phyloP scores from a whole-genome alignment of 257 asterid genomes.

The Solanum habrochaites region DNA sequence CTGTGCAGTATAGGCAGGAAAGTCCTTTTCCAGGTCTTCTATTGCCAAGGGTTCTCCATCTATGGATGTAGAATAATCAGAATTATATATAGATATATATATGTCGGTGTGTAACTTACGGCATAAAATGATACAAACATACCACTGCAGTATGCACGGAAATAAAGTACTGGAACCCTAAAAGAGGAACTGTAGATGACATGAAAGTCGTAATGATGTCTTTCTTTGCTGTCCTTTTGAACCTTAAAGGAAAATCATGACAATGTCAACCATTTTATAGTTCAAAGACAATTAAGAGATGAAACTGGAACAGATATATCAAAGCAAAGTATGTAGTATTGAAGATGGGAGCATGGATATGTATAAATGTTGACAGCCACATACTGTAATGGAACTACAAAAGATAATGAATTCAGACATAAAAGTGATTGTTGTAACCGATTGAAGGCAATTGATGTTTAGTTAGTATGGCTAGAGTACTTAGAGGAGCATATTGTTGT shows the following conservation, averaged over 20 bases:
- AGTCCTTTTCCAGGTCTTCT: slow-evolving; percentile 49
- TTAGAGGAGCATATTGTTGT: neutral
- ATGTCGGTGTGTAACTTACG: neutral
- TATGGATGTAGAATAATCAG: slow-evolving; percentile 10
- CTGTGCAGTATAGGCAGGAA: slow-evolving; percentile 37
- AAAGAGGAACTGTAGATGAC: slow-evolving; percentile 56
- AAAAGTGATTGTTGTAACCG: neutral
- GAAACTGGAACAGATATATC: neutral
- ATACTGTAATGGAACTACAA: neutral
- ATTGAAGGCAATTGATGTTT: neutral
- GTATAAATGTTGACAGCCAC: neutral
- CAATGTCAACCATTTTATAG: neutral
- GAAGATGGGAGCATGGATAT: neutral
- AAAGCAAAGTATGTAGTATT: neutral
- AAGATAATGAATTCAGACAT: neutral
- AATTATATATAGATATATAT: neutral
- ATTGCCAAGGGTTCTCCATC: slow-evolving; percentile 72
- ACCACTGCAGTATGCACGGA: slow-evolving; percentile 68
- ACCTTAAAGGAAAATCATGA: slow-evolving; percentile 30
- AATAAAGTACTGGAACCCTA: slow-evolving; percentile 79
- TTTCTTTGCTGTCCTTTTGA: slow-evolving; percentile 17
- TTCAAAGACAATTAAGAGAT: neutral
- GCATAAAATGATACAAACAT: neutral
- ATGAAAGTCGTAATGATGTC: slow-evolving; percentile 64
- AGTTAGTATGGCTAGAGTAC: neutral